phyloP scores from a whole-genome alignment of 2,329 filamentous ascomycete species.

The Penicillium freii region DNA sequence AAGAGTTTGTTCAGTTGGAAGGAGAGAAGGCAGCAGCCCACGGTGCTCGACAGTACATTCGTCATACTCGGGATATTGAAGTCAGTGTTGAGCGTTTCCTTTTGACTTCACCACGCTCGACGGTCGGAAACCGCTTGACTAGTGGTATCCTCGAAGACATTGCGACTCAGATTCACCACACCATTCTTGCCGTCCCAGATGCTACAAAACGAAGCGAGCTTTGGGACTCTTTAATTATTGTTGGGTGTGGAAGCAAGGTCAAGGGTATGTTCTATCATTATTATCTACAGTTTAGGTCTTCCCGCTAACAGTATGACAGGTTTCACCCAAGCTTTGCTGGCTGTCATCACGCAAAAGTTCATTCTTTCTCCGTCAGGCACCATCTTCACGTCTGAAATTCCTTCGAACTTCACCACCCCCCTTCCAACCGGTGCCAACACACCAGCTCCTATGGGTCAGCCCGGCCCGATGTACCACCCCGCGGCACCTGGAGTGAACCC shows the following conservation, averaged over 20 bases:
- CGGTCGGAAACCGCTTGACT: constrained; percentile 33
- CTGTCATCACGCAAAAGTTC: constrained; percentile 76
- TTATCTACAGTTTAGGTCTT: not conserved
- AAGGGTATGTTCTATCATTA: constrained; percentile 47
- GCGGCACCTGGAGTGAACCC: constrained; percentile 71
- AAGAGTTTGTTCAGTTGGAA: constrained; percentile 57
- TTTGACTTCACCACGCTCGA: constrained; percentile 47
- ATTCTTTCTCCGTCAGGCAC: constrained; percentile 90
- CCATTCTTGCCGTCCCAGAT: constrained; percentile 79
- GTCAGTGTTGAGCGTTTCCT: constrained; percentile 63
- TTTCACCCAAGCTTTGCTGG: constrained; percentile 83
- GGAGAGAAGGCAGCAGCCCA: constrained; percentile 51
- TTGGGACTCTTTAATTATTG: constrained; percentile 89
- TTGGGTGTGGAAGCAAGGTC: constrained; percentile 77
- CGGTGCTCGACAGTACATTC: constrained; percentile 52
- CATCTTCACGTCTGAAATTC: constrained; percentile 95
- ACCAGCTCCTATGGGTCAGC: constrained; percentile 51
- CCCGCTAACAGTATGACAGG: constrained; percentile 50
- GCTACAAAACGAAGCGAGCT: constrained; percentile 78
- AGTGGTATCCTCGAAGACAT: constrained; percentile 78
- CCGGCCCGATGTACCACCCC: constrained; percentile 55
- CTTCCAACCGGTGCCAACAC: constrained; percentile 89
- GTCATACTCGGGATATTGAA: constrained; percentile 57
- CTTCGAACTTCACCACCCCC: constrained; percentile 88
- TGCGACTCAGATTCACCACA: constrained; percentile 76